Evolutionary conservation across 768 basidiomycete species (phyloP).

Genomic region (Gymnopilus junonius): DNA sequence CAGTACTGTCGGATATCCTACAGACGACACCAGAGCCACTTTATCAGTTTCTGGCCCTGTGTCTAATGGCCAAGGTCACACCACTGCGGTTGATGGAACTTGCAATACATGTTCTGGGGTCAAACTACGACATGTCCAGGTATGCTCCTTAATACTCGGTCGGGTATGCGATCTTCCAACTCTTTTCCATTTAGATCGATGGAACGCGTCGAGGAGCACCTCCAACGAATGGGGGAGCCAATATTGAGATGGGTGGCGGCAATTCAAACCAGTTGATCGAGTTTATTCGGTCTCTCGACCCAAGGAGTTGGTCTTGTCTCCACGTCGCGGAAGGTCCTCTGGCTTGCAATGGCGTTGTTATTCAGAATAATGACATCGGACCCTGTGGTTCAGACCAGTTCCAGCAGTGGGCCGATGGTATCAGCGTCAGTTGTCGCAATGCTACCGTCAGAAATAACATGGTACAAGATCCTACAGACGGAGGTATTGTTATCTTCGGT

Average conservation of each 20-base stretch:
- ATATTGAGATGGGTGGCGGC: conserved; percentile 84
- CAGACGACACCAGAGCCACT: conserved; percentile 65
- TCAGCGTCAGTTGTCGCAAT: conserved; percentile 72
- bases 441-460: conserved; percentile 68
- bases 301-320: conserved; percentile 83
- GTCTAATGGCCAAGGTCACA: conserved; percentile 64
- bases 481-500: conserved; percentile 81
- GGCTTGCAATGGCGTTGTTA: conserved; percentile 61
- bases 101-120: conserved; percentile 63
- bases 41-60: conserved; percentile 72
- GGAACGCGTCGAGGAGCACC: conserved; percentile 63
- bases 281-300: conserved; percentile 76
- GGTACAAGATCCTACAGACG: conserved; percentile 76
- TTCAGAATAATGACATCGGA: conserved; percentile 86
- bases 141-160: conserved; percentile 25
- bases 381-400: conserved; percentile 70
- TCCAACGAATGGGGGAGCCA: conserved; percentile 66
- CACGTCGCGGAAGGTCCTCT: conserved; percentile 75
- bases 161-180: not conserved
- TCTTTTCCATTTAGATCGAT: conserved; percentile 56
- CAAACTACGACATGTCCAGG: conserved; percentile 75
- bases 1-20: conserved; percentile 78
- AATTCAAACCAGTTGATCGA: conserved; percentile 78
- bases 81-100: conserved; percentile 72
- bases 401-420: conserved; percentile 83